Evolutionary conservation across 371 early-diverging fungal species (phyloP), one percentile per base, ranked within the genome.

Genomic region (Mortierella sp.): DNA sequence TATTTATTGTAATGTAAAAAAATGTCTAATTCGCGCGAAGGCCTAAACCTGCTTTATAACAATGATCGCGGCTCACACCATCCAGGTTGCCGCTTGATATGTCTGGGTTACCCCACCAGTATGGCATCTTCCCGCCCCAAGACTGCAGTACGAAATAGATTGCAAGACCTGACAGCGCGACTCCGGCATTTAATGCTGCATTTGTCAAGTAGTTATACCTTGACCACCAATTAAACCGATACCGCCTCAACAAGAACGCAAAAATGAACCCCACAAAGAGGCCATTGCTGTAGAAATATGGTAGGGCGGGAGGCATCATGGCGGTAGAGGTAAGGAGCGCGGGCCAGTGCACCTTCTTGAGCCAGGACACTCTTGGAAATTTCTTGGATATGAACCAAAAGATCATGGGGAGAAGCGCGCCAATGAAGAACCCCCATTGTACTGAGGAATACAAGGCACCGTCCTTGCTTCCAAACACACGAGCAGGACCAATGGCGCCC

Each of bases 171-270:
- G 83, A 80, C 24, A 89, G 69, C 14, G 89, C 90, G 5, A 86
- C 85, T 32, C 93, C 95, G 22, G 91, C 88, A 70, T 94, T 93
- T 57, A 94, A 78, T 3, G 92, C 93, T 5, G 93, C 93, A 8
- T 92, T 92, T 4, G 93, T 87, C n/a, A 93, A 84, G 70, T 92
- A 94, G 80, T 89, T 92, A 76, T 93, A 93, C 55, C 90, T 84
- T 60, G 83, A 70, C 92, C 93, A 94, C 93, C 93, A 94, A 2
- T 85, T 83, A 51, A 86, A 78, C 1, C 83, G 84, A 65, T 91
- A 88, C 60, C 86, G 83, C 70, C 90, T 87, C 32, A 93, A 35
- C 49, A 78, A 81, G 73, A 73, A 92, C 85, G 90, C 90, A 72
- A 92, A 93, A 30, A 94, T 63, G 75, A 92, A 89, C 65, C 91